A percentile compares a stretch with the other conserved stretches of the same genome.
These are phyloP conservation scores for Polyporus arcularius DNA, from an alignment of 768 basidiomycete species.

Conservation along the genomic window DNA sequence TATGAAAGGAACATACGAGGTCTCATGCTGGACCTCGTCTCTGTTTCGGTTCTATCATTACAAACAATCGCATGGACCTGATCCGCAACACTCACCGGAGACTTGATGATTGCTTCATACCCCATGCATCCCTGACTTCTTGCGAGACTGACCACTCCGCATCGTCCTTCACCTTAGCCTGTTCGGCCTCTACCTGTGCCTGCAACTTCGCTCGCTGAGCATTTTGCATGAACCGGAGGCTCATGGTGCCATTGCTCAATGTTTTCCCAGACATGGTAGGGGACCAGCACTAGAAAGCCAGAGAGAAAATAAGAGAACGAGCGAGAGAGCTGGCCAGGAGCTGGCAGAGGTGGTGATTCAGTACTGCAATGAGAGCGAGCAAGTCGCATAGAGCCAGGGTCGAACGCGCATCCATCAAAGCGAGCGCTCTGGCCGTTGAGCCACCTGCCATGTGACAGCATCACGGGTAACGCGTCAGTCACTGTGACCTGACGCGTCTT, in stretches of 20 bases:
- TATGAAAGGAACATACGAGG: constrained; percentile 68
- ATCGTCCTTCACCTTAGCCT: constrained; percentile 60
- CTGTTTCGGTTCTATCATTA: constrained; percentile 8
- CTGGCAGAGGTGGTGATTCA: no score
- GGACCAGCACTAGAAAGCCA: neutral
- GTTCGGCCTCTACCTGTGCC: constrained; percentile 50
- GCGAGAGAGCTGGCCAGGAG: neutral
- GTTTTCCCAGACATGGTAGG: constrained; percentile 46
- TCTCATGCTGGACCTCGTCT: constrained; percentile 45
- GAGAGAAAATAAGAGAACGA: neutral
- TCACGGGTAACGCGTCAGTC: constrained; percentile 14
- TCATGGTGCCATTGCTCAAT: constrained; percentile 64
- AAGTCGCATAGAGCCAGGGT: neutral
- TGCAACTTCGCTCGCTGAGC: constrained; percentile 56
- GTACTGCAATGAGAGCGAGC: no score
- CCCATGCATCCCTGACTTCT: constrained; percentile 58
- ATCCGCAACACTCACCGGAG: constrained; percentile 9
- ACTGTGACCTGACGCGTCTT: constrained; percentile 23
- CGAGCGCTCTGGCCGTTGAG: neutral
- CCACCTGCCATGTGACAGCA: neutral
- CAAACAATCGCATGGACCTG: constrained; percentile 1
- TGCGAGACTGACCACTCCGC: constrained; percentile 64
- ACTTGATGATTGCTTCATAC: constrained; percentile 14
- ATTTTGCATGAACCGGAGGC: constrained; percentile 75
- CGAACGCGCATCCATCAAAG: neutral